Base-by-base conservation (phyloP, 352 stramenopile genomes). In the Globisporangium megalacanthum region DNA sequence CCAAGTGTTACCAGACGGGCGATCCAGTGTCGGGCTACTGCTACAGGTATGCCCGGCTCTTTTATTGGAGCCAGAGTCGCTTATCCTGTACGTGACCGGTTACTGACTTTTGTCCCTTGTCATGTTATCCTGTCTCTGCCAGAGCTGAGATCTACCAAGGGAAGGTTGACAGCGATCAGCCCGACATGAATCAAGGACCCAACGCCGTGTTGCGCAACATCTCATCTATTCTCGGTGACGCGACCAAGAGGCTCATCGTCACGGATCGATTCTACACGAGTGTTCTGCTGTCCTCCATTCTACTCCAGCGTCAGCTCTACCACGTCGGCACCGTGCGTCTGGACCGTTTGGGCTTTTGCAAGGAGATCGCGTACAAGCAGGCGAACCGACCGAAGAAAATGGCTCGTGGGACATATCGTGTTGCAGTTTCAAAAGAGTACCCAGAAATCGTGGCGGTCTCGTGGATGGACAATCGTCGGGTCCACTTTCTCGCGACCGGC, bases 1-100 rank as follows among this genome's bases (percentile, higher is more conserved):
- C 25, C 25, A 29, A 29, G 25, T 29, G 25, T 29, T 29, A 29
- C 25, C 25, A 4, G 25, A 49, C 15, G 44, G 6, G 44, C 15
- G 44, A 49, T 19, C 22, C 44, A 10, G 14, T 25, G 4, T 49
- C 13, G 44, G n/a, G 44, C 9, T 49, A 49, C 44, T 49, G 44
- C n/a, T 49, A 49, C 44, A 19, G 44, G 44, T 49, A n/a, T 19
- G 22, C 44, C 44, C 44, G 4, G 1, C 44, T 25, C 3, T 49
- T 15, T 49, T 49, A 22, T 20, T 14, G 42, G 42, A 25, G 7
- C 15, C 13, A 19, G 22, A 22, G 44, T 49, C 15, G 44, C 44
- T 49, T 49, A 49, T 49, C 44, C 44, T 22, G 44, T 49, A 49
- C 22, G 9, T 49, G 44, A 49, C n/a, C 3, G 44, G n/a, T 49